Base-by-base conservation (phyloP, 345 rosid species). In the Populus nigra region DNA sequence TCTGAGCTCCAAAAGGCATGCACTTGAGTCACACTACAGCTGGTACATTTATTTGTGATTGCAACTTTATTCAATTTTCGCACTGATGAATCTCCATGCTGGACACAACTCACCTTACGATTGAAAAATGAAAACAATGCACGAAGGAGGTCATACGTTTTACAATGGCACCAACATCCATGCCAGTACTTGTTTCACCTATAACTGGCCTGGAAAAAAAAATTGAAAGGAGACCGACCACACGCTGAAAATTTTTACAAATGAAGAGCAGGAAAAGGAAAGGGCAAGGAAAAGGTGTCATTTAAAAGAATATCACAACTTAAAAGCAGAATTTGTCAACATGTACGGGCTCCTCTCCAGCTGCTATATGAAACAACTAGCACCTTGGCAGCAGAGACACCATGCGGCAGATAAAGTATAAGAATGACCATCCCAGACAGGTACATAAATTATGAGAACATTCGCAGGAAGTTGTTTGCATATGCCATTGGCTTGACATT, bases 401-500 rank as follows among this genome's bases (percentile, higher is more conserved):
- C 70, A 29, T 33, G 39, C 41, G 31, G 12, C 38, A 61, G 78
- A 75, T 78, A 73, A 73, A 70, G 35, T 59, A 78, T 45, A 75
- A 20, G 61, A 63, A 20, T 31, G 29, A 38, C 66, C 72, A 29
- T 35, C 33, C 69, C 75, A 23, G 45, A 33, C 29, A 31, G 27
- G 23, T 39, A 5, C 18, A 43, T 73, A 10, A 66, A 67, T 71
- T 73, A 79, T 68, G 73, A 65, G 71, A 75, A 80, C 78, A 75
- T 74, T 7, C 83, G 78, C 4, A 80, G 75, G 65, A 96, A 96
- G 82, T 93, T 91, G 89, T 85, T 93, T 29, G 99, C 97, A 74
- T 96, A 93, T 13, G 98, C 99, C 99, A 96, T 96, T 38, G 99
- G 97, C 90, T 89, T 96, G 38, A 93, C 98, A 50, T 93, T 94